Evolutionary conservation across 345 rosid species (phyloP), one percentile per base, ranked within the genome.

Genomic region (Eucalyptus pauciflora): DNA sequence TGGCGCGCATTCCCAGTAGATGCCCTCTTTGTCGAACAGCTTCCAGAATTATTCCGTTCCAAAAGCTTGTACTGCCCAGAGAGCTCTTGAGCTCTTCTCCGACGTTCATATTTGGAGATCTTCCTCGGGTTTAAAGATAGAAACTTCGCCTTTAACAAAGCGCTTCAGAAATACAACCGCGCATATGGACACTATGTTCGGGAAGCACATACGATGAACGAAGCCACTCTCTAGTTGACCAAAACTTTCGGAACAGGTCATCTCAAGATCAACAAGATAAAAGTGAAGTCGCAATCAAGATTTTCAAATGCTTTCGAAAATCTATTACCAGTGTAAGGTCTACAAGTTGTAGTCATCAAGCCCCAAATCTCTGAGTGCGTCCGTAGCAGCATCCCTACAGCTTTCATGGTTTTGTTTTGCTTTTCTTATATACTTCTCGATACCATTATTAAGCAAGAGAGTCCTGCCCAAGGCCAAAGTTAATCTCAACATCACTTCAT

Each of bases 371-470:
- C 99, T 95, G 86, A 98, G 86, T 43, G 99, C 99, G 92, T 98
- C 99, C 9, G 96, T 93, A 37, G 99, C 99, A 52, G 98, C 95
- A 31, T 88, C 96, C 93, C 92, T 95, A 91, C 99, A 97, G 91
- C 90, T 85, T 87, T 90, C 93, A 88, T 97, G 97, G 90, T 91
- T 96, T 92, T 92, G 97, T 92, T 94, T 97, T 1, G 97, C 99
- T 89, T 71, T 94, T 89, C 99, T 93, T 89, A 97, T 93, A 51
- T 92, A 79, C 91, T 94, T 95, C 92, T 97, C 99, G 8, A 96
- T 90, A 60, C 99, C 98, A 88, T 89, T 96, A 85, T 87, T 90
- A 50, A 97, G 97, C 89, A 98, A 94, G 86, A 95, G 91, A 4
- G 92, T 91, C 89, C 99, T 96, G 97, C 89, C 69, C 71, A 87